A percentile compares a stretch with the other conserved stretches of the same genome.
Evolutionary conservation across 2,329 filamentous ascomycete species (phyloP).

Genomic region (Calonectria henricotiae): DNA sequence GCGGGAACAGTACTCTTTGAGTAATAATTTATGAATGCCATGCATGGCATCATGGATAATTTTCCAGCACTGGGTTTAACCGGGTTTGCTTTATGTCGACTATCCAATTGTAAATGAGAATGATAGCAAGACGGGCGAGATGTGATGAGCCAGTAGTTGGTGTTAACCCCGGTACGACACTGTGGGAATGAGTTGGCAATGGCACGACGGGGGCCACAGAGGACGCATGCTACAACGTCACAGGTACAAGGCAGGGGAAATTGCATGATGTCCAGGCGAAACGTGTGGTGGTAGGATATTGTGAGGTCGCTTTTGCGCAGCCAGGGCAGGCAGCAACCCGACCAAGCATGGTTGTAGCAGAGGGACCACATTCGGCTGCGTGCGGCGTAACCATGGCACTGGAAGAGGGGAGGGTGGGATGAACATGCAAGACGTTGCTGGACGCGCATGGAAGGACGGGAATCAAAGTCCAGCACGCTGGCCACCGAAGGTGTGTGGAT

Average conservation of each 20-base stretch:
- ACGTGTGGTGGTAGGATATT: conserved; percentile 15
- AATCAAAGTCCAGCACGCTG: conserved; percentile 29
- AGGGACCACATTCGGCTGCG: conserved; percentile 24
- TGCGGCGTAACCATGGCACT: conserved; percentile 20
- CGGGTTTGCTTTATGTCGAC: conserved; percentile 3
- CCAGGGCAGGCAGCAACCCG: conserved; percentile 6
- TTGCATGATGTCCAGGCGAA: conserved; percentile 3
- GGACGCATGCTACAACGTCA: conserved; percentile 34
- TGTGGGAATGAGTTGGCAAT: conserved; percentile 37
- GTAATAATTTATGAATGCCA: neutral
- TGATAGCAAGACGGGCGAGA: conserved; percentile 19
- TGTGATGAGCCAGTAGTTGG: conserved; percentile 24
- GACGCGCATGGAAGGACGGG: conserved; percentile 27
- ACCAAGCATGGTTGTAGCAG: conserved; percentile 21
- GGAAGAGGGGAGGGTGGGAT: conserved; percentile 10
- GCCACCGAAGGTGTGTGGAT: conserved; percentile 25
- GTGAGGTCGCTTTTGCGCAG: conserved; percentile 4
- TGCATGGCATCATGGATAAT: conserved; percentile 10
- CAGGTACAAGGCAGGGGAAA: conserved; percentile 20
- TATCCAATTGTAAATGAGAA: neutral
- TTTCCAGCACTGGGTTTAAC: conserved; percentile 2
- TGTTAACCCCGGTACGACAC: conserved; percentile 23
- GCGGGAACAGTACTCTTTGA: conserved; percentile 7
- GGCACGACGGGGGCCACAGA: conserved; percentile 33
- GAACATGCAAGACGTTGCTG: conserved; percentile 34